Percentiles rank a stretch among this genome's conserved stretches.
Conservation (phyloP, 352 stramenopile species). For the Phytopythium mirpurense region DNA sequence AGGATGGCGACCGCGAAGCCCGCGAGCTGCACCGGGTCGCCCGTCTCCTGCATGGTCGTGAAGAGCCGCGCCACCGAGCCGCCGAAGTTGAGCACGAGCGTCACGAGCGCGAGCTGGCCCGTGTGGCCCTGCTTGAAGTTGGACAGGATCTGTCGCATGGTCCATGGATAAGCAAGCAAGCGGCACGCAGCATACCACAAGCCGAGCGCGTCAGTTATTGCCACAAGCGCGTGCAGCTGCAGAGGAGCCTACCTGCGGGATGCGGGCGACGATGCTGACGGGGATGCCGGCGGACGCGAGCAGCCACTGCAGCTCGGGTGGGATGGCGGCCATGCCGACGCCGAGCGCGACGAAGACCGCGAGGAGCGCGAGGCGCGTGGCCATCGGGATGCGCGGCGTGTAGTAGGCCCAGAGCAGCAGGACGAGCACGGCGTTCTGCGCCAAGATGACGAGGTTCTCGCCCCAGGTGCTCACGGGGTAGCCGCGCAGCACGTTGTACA, state of each 20-base stretch:
- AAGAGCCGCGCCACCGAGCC: slow-evolving; percentile 81
- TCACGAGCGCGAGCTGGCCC: slow-evolving; percentile 85
- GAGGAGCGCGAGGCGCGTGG: slow-evolving; percentile 40
- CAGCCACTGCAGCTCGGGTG: slow-evolving; percentile 69
- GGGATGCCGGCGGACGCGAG: slow-evolving; percentile 70
- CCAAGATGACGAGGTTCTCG: slow-evolving; percentile 82
- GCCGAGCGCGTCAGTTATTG: too few species aligned
- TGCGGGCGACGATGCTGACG: slow-evolving; percentile 73
- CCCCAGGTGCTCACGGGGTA: slow-evolving; percentile 86
- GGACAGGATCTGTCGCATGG: slow-evolving; percentile 59
- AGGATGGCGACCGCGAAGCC: slow-evolving; percentile 68
- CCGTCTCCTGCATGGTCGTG: slow-evolving; percentile 85
- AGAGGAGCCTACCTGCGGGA: slow-evolving; percentile 81
- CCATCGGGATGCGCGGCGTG: slow-evolving; percentile 43
- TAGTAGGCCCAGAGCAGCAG: slow-evolving; percentile 75
- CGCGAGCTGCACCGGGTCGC: slow-evolving; percentile 62
- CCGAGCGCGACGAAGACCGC: slow-evolving; percentile 44
- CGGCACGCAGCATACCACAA: too few species aligned
- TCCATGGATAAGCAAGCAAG: too few species aligned
- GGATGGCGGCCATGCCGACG: slow-evolving; percentile 54
- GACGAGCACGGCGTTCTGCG: slow-evolving; percentile 82
- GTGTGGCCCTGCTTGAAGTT: slow-evolving; percentile 90
- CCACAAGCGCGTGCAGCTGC: too few species aligned
- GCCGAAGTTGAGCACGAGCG: slow-evolving; percentile 77
- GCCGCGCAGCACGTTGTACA: slow-evolving; percentile 81